Evolutionary conservation across 495 filamentous ascomycete species (phyloP).

Genomic region (Neurospora discreta): DNA sequence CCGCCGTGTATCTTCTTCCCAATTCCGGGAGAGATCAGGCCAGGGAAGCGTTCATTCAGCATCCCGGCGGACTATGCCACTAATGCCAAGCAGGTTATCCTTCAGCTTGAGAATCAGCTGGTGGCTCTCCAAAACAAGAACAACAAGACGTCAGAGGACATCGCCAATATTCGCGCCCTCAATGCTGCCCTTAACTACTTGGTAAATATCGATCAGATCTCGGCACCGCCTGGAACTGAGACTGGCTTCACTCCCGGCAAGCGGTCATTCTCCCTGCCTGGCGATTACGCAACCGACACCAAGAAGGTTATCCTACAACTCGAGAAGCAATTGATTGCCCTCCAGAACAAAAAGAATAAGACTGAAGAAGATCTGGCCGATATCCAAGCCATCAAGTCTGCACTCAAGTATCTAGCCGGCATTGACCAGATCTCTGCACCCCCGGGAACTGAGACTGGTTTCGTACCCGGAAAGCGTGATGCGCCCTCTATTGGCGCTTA

Average conservation of each 20-base stretch:
- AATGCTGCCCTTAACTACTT: constrained; percentile 15
- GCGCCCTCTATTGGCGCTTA: constrained; percentile 5
- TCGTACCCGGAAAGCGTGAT: constrained; percentile 1
- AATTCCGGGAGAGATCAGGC: constrained; percentile 3
- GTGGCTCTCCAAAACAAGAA: constrained; percentile 20
- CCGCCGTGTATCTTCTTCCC: constrained; percentile 19
- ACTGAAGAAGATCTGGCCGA: constrained; percentile 5
- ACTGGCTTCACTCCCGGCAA: constrained; percentile 20
- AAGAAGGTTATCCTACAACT: constrained; percentile 6
- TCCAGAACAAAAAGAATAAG: constrained; percentile 11
- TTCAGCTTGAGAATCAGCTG: constrained; percentile 14
- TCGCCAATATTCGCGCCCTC: constrained; percentile 14
- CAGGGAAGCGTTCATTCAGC: neutral
- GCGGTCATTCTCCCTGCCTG: constrained; percentile 2
- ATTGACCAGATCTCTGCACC: constrained; percentile 6
- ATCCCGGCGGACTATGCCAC: constrained; percentile 10
- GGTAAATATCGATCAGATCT: constrained; percentile 15
- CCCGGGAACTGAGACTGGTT: constrained; percentile 2
- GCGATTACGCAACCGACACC: neutral
- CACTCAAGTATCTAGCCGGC: constrained; percentile 1
- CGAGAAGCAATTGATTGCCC: constrained; percentile 5
- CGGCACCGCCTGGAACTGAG: constrained; percentile 15
- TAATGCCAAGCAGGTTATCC: constrained; percentile 18
- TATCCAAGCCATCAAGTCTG: constrained; percentile 5
- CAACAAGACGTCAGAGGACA: constrained; percentile 16